These are phyloP conservation scores for Lagenaria siceraria DNA, from an alignment of 306 rosid species.

Conservation along the genomic window DNA sequence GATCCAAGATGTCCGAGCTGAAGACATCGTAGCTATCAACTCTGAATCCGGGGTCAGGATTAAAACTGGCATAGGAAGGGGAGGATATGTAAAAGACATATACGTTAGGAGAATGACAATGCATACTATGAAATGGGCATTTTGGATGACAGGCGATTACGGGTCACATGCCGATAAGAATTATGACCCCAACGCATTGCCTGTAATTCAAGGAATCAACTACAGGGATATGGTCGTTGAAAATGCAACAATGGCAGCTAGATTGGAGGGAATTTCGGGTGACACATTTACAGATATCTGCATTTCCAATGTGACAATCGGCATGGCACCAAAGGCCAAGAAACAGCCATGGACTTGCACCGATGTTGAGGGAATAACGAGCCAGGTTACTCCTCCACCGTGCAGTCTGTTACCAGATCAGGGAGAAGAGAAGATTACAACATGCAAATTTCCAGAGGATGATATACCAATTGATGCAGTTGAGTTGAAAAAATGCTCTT, in stretches of 20 bases:
- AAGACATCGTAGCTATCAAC: conserved; percentile 27
- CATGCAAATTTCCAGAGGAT: conserved; percentile 53
- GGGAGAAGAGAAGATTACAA: conserved; percentile 18
- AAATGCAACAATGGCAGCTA: conserved; percentile 52
- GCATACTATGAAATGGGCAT: conserved; percentile 43
- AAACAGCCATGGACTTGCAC: conserved; percentile 64
- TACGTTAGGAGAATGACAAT: conserved; percentile 26
- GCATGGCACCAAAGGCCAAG: conserved; percentile 49
- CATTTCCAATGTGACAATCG: conserved; percentile 55
- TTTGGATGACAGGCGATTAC: conserved; percentile 28
- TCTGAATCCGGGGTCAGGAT: conserved; percentile 36
- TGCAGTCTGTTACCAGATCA: conserved; percentile 48
- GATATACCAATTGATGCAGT: conserved; percentile 42
- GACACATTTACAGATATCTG: conserved; percentile 64
- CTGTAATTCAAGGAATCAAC: conserved; percentile 26
- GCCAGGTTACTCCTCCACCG: conserved; percentile 55
- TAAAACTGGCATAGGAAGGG: conserved; percentile 37
- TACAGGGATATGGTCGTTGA: conserved; percentile 37
- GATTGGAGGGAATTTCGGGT: conserved; percentile 59
- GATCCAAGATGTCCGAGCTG: conserved; percentile 30
- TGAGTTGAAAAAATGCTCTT: conserved; percentile 40
- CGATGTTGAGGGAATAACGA: conserved; percentile 47
- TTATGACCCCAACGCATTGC: conserved; percentile 23
- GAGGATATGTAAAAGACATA: conserved; percentile 31
- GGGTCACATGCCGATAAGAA: conserved; percentile 29